phyloP scores from a whole-genome alignment of 768 basidiomycete genomes.

The Pseudohyphozyma bogoriensis region DNA sequence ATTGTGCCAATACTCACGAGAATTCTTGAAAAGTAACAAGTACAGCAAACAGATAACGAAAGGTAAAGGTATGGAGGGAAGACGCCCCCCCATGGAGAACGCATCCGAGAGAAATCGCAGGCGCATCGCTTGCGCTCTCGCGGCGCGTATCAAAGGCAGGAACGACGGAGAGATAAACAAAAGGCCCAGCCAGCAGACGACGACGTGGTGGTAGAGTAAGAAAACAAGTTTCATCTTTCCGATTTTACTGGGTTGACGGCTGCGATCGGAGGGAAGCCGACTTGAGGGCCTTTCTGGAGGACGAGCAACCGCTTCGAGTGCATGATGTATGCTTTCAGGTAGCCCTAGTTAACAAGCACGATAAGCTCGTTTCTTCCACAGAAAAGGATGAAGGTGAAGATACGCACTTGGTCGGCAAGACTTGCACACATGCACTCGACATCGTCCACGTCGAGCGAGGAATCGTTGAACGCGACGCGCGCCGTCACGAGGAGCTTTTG shows the following conservation, averaged over 20 bases:
- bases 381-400: neutral
- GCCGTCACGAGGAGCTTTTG: constrained; percentile 20
- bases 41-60: no score
- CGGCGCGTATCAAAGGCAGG: no score
- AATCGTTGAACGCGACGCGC: constrained; percentile 6
- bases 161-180: no score
- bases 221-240: no score
- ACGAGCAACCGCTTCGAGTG: constrained; percentile 30
- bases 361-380: neutral
- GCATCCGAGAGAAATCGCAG: no score
- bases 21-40: no score
- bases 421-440: constrained; percentile 29
- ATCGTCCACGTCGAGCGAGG: constrained; percentile 30
- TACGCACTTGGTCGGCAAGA: constrained; percentile 32
- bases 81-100: no score
- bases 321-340: constrained; percentile 33
- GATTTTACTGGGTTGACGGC: constrained; percentile 3
- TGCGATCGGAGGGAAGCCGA: constrained; percentile 30
- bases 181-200: no score
- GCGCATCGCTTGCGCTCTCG: no score
- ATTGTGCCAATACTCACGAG: no score
- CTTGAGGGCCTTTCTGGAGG: constrained; percentile 26
- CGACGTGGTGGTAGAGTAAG: no score
- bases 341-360: constrained; percentile 16
- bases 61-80: no score